Conservation (phyloP, 1,284 basidiomycete species). For the Apiotrichum laibachii region DNA sequence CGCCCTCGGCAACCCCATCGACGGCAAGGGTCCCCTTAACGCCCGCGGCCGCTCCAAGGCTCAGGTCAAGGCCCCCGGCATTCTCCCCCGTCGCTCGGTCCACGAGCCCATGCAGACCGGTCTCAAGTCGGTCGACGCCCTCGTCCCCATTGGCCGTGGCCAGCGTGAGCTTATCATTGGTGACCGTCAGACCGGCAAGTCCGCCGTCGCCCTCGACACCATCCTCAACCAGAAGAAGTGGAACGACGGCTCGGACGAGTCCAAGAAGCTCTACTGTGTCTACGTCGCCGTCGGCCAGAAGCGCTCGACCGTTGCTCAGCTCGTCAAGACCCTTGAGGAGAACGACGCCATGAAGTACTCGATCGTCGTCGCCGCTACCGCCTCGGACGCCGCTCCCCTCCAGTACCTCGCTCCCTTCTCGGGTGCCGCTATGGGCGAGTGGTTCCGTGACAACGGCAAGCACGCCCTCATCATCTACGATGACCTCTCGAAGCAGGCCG, state of each 20-base stretch:
- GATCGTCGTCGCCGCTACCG: conserved; percentile 97
- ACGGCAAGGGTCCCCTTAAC: conserved; percentile 97
- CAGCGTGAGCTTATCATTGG: conserved; percentile 99
- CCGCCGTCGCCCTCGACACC: conserved; percentile 95
- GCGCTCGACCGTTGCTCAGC: conserved; percentile 98
- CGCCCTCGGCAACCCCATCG: conserved; percentile 98
- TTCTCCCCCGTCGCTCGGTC: conserved; percentile 97
- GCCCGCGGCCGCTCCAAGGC: conserved; percentile 90
- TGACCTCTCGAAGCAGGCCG: conserved; percentile 99
- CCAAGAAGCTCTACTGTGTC: conserved; percentile 99
- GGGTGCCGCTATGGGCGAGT: conserved; percentile 99
- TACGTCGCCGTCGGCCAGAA: conserved; percentile 99
- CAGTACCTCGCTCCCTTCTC: conserved; percentile 99
- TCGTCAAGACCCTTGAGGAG: conserved; percentile 98
- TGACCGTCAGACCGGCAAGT: conserved; percentile 98
- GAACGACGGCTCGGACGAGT: conserved; percentile 96
- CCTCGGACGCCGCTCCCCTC: conserved; percentile 96
- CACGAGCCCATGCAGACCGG: conserved; percentile 99
- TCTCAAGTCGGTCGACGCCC: conserved; percentile 99
- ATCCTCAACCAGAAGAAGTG: conserved; percentile 99
- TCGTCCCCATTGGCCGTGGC: conserved; percentile 99
- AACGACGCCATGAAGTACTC: conserved; percentile 99
- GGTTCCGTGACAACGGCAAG: conserved; percentile 99
- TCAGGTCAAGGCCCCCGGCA: conserved; percentile 97
- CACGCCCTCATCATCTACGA: conserved; percentile 97